phyloP scores from a whole-genome alignment of 2,329 filamentous ascomycete genomes.

The Fusarium chlamydosporum region DNA sequence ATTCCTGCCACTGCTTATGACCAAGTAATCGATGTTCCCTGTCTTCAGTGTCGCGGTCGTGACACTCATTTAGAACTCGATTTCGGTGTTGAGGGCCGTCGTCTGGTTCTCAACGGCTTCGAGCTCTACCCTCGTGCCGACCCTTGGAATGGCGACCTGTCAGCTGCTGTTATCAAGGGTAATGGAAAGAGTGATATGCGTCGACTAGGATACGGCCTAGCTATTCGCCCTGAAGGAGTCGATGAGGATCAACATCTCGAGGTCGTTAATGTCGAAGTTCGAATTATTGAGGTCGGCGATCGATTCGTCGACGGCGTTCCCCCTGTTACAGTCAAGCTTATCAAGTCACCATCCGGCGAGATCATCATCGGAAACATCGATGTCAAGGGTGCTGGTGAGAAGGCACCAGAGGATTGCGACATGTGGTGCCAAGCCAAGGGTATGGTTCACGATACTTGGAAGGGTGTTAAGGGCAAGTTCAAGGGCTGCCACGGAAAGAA shows the following conservation, averaged over 20 bases:
- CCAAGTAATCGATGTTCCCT: slow-evolving; percentile 65
- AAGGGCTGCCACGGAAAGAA: slow-evolving; percentile 50
- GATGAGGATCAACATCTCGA: slow-evolving; percentile 67
- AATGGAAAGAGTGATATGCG: slow-evolving; percentile 54
- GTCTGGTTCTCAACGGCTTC: slow-evolving; percentile 71
- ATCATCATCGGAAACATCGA: slow-evolving; percentile 68
- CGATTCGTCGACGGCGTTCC: slow-evolving; percentile 68
- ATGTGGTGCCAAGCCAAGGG: slow-evolving; percentile 66
- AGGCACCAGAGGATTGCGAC: slow-evolving; percentile 55
- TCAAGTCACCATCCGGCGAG: slow-evolving; percentile 70
- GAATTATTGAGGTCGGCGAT: slow-evolving; percentile 72
- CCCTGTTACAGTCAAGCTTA: slow-evolving; percentile 70
- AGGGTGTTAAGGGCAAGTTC: slow-evolving; percentile 48
- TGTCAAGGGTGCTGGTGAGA: slow-evolving; percentile 51
- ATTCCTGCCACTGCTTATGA: slow-evolving; percentile 54
- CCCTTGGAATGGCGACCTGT: slow-evolving; percentile 60
- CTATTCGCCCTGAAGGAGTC: slow-evolving; percentile 60
- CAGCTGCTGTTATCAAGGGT: slow-evolving; percentile 62
- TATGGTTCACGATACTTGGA: slow-evolving; percentile 51
- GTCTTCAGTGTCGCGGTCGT: slow-evolving; percentile 66
- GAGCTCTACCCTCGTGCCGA: slow-evolving; percentile 71
- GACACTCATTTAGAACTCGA: slow-evolving; percentile 66
- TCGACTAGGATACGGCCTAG: slow-evolving; percentile 66
- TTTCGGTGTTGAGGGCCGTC: slow-evolving; percentile 65
- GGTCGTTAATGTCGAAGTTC: slow-evolving; percentile 67